Percentiles rank a stretch among this genome's conserved stretches.
Evolutionary conservation across 805 yeast genomes (phyloP).

Genomic region (Yarrowia phangngaensis): DNA sequence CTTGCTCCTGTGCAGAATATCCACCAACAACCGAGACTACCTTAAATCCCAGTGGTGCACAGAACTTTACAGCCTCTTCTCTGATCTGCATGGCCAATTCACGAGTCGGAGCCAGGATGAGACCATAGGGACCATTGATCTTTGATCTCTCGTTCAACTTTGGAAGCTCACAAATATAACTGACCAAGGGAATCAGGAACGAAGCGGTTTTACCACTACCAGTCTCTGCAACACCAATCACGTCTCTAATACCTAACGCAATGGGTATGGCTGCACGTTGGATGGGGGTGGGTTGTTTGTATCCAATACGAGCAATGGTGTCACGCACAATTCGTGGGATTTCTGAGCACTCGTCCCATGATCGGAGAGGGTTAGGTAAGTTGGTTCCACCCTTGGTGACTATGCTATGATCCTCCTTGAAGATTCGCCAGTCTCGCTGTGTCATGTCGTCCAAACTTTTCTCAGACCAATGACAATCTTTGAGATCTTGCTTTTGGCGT

Average conservation of each 20-base stretch:
- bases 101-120: slow-evolving; percentile 87
- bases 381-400: slow-evolving; percentile 47
- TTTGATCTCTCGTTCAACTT: slow-evolving; percentile 47
- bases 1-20: slow-evolving; percentile 72
- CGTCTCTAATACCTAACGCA: slow-evolving; percentile 55
- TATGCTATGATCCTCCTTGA: slow-evolving; percentile 74
- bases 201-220: slow-evolving; percentile 95
- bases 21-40: slow-evolving; percentile 82
- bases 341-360: slow-evolving; percentile 60
- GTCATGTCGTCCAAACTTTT: slow-evolving; percentile 66
- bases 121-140: slow-evolving; percentile 64
- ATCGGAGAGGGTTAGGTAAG: slow-evolving; percentile 58
- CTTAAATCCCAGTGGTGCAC: slow-evolving; percentile 40
- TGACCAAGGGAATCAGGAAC: slow-evolving; percentile 67
- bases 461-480: slow-evolving; percentile 58
- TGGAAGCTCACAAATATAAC: slow-evolving; percentile 50
- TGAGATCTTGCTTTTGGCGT: slow-evolving; percentile 28
- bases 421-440: slow-evolving; percentile 82
- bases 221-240: slow-evolving; percentile 90
- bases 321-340: slow-evolving; percentile 46
- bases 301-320: slow-evolving; percentile 41
- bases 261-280: slow-evolving; percentile 86
- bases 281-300: slow-evolving; percentile 76
- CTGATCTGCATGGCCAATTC: slow-evolving; percentile 89
- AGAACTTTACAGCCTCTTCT: slow-evolving; percentile 55